Evolutionary conservation across 192 early-diverging fungal species (phyloP), one percentile per base, ranked within the genome.

Genomic region (Paraglomus brasilianum): DNA sequence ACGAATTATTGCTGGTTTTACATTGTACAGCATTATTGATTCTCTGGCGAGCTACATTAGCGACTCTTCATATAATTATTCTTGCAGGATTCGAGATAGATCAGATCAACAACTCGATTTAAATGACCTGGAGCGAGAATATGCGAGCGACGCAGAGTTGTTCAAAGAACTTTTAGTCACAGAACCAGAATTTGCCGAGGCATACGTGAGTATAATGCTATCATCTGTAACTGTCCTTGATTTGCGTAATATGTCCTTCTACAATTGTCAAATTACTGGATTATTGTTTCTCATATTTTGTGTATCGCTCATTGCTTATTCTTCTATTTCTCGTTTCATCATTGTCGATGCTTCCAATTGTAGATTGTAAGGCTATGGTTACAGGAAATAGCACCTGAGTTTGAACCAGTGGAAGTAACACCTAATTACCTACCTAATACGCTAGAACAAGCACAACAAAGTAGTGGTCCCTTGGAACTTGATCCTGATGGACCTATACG

Each of bases 301-400:
- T 39, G 13, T 59, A 4, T n/a, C 22, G 24, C 42, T 5, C 13
- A 24, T 45, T 8, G 15, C 21, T 45, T 41, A 42, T 19, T 17
- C 5, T 41, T 8, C 6, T 36, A 17, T 49, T 13, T 4, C 9
- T 49, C 38, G 2, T 48, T n/a, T n/a, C n/a, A n/a, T n/a, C n/a
- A n/a, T n/a, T n/a, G n/a, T n/a, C n/a, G n/a, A n/a, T n/a, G n/a
- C n/a, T n/a, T n/a, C n/a, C n/a, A n/a, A n/a, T n/a, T n/a, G 50
- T 49, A 65, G 62, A 49, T 65, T 17, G 62, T 65, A 65, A 44
- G 62, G 15, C 21, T 49, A 36, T 65, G 62, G 62, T 65, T 65
- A 10, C 46, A 47, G 41, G 17, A 49, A 14, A 65, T n/a, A n/a
- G 62, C 62, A n/a, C 62, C 46, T 38, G 9, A 10, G 11, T 65